Conservation (phyloP, 768 basidiomycete genomes). For the Rhodotorula graminis region DNA sequence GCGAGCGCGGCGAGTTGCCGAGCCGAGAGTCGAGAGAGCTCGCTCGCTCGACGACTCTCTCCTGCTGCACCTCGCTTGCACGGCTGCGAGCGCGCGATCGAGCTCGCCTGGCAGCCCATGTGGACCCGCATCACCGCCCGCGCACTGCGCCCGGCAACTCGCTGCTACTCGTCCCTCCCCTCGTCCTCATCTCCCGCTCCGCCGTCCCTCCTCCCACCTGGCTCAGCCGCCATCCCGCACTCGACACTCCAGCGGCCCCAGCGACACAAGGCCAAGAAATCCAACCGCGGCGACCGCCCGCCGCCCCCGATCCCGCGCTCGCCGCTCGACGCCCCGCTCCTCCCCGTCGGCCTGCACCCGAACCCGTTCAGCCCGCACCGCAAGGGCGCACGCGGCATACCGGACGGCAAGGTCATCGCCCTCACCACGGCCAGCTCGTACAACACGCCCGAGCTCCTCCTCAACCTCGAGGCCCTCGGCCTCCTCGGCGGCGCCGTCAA, state of each 20-base stretch:
- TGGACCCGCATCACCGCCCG: not conserved
- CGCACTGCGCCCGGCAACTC: not conserved
- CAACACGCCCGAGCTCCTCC: constrained; percentile 35
- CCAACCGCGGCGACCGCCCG: not conserved
- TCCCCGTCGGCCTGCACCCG: constrained; percentile 1
- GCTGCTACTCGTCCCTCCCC: not conserved
- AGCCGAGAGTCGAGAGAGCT: not conserved
- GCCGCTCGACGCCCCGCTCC: constrained; percentile 4
- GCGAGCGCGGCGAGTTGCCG: too few relatives aligned
- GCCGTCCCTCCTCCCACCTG: not conserved
- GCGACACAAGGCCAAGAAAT: constrained; percentile 31
- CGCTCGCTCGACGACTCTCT: too few relatives aligned
- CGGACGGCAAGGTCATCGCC: constrained; percentile 34
- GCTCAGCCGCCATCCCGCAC: not conserved
- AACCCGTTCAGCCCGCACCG: not conserved
- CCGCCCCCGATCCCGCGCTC: not conserved
- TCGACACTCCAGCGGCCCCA: constrained; percentile 13
- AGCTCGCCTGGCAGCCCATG: not conserved
- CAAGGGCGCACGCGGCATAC: not conserved
- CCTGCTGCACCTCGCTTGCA: too few relatives aligned
- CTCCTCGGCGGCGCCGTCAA: constrained; percentile 34
- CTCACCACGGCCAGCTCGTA: constrained; percentile 40
- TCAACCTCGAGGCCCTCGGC: constrained; percentile 21
- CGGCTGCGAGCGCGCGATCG: too few relatives aligned
- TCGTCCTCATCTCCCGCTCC: not conserved